Conservation (phyloP, 2,329 filamentous ascomycete species). For the Ophiostoma ips region DNA sequence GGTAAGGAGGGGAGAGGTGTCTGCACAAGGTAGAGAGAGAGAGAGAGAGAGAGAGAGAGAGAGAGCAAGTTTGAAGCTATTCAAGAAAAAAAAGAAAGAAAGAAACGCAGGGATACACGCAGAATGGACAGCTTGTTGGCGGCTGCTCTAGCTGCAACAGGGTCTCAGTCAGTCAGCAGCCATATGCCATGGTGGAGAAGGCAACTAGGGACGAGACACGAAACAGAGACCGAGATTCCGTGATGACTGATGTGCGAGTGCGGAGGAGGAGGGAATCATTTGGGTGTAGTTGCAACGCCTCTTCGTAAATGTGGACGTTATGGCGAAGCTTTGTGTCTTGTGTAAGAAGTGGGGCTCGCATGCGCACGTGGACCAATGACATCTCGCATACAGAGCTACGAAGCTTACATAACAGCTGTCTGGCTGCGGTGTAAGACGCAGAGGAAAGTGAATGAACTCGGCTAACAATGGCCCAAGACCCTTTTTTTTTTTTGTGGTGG, state of each 20-base stretch:
- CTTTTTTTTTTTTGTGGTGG: no score
- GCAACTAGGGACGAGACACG: not conserved
- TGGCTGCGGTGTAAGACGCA: no score
- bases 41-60: no score
- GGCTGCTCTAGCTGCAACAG: constrained; percentile 8
- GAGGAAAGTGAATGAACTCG: no score
- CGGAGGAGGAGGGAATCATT: constrained; percentile 5
- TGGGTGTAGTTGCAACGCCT: constrained; percentile 1
- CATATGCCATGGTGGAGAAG: constrained; percentile 7
- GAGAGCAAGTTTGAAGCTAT: no score
- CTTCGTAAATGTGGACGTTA: not conserved
- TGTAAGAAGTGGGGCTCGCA: not conserved
- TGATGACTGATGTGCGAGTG: not conserved
- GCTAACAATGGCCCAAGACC: no score
- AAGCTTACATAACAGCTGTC: no score
- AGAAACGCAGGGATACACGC: no score
- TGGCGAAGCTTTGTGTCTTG: not conserved
- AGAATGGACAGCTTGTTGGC: not conserved
- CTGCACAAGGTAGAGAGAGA: not conserved
- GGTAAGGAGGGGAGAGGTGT: not conserved
- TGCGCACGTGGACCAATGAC: not conserved
- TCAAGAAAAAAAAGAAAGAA: no score
- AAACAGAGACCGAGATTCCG: not conserved
- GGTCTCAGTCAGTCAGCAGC: constrained; percentile 5
- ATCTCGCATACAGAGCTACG: not conserved